Percentiles rank a stretch among this genome's conserved stretches.
These are phyloP conservation scores for Punica granatum DNA, from an alignment of 345 rosid genomes.

Conservation along the genomic window DNA sequence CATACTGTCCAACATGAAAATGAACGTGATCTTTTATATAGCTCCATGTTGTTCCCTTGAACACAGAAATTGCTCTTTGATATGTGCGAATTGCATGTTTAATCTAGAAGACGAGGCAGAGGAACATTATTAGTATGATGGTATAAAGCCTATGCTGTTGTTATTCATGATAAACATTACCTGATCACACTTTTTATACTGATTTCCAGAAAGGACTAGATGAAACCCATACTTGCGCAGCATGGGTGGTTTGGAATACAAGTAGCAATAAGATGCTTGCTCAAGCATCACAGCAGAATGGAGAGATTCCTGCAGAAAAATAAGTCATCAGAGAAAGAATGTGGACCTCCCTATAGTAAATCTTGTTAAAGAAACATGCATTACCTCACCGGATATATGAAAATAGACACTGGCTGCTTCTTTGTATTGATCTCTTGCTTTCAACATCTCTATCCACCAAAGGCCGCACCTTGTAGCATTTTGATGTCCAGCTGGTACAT, in stretches of 20 bases:
- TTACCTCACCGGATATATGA: constrained; percentile 92
- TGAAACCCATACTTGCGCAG: constrained; percentile 95
- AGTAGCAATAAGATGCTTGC: constrained; percentile 97
- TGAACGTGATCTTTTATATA: constrained; percentile 91
- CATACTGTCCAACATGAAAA: constrained; percentile 97
- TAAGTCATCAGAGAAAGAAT: constrained; percentile 9
- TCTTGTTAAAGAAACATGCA: constrained; percentile 14
- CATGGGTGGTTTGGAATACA: constrained; percentile 85
- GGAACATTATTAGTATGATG: constrained; percentile 9
- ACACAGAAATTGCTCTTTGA: constrained; percentile 76
- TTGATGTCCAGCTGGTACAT: constrained; percentile 67
- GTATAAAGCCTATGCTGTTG: background rate
- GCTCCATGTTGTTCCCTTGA: constrained; percentile 79
- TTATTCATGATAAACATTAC: constrained; percentile 30
- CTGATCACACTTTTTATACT: constrained; percentile 89
- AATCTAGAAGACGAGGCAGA: constrained; percentile 36
- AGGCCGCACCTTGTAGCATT: constrained; percentile 93
- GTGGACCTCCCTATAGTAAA: background rate
- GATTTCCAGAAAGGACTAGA: constrained; percentile 95
- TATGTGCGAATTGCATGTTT: constrained; percentile 95
- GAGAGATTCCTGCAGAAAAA: constrained; percentile 57
- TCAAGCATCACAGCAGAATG: constrained; percentile 98
- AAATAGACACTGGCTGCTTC: constrained; percentile 95
- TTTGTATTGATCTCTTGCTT: constrained; percentile 72
- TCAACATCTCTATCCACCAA: constrained; percentile 98